Evolutionary conservation across 371 early-diverging fungal genomes (phyloP).

Genomic region (Coemansia sp.): DNA sequence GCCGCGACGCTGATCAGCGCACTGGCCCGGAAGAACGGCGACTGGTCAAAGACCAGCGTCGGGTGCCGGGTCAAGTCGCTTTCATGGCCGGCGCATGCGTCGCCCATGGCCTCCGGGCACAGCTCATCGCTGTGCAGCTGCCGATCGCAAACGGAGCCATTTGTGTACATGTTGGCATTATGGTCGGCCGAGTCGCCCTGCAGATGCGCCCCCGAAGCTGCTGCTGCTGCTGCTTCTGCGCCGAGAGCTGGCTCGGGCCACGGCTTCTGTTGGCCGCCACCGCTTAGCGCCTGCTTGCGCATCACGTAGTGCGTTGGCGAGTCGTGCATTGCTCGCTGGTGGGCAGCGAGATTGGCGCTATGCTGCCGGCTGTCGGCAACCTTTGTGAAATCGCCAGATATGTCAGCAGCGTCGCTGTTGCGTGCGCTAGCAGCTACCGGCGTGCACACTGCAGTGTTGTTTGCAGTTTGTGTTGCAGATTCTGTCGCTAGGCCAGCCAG

Average conservation of each 20-base stretch:
- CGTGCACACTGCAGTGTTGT: slow-evolving; percentile 28
- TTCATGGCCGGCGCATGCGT: slow-evolving; percentile 1
- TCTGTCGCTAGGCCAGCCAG: slow-evolving; percentile 3
- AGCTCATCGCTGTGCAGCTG: slow-evolving; percentile 18
- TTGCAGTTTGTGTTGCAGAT: slow-evolving; percentile 17
- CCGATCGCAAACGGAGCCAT: slow-evolving; percentile 20
- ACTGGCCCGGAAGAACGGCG: slow-evolving; percentile 33
- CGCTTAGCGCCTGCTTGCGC: not conserved
- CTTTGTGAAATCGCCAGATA: slow-evolving; percentile 14
- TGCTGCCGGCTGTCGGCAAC: slow-evolving; percentile 2
- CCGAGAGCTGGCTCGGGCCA: not conserved
- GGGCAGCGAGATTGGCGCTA: not conserved
- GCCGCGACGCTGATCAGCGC: slow-evolving; percentile 9
- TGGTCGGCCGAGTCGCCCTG: not conserved
- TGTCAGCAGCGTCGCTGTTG: not conserved
- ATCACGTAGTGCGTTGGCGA: slow-evolving; percentile 20
- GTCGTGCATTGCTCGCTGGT: slow-evolving; percentile 1
- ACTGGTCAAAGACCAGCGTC: slow-evolving; percentile 40
- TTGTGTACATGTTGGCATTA: slow-evolving; percentile 7
- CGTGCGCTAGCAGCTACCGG: slow-evolving; percentile 9
- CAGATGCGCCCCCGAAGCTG: slow-evolving; percentile 7
- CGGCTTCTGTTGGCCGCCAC: not conserved
- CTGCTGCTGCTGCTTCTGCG: not conserved
- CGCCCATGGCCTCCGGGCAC: not conserved
- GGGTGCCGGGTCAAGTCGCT: slow-evolving; percentile 35